Percentiles rank a stretch among this genome's conserved stretches.
phyloP scores from a whole-genome alignment of 179 eudicot species.

The Drosera spatulata region DNA sequence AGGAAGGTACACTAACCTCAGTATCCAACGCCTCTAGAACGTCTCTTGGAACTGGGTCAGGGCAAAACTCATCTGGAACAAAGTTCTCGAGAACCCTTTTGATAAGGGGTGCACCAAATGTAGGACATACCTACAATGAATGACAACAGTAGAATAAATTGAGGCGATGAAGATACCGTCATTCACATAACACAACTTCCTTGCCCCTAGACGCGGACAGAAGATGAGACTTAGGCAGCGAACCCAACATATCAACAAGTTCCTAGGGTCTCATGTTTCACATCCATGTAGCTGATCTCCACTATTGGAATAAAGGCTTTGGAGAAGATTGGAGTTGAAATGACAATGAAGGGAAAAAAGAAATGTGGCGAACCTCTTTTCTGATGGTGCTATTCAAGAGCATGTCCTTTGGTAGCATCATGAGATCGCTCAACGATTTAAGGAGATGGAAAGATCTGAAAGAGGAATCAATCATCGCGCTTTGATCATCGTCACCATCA shows the following conservation, averaged over 20 bases:
- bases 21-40: constrained; percentile 53
- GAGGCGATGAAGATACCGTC: background rate
- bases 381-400: constrained; percentile 53
- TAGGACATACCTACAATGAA: constrained; percentile 65
- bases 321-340: no score
- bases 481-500: constrained; percentile 7
- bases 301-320: no score
- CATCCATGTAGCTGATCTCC: no score
- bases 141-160: background rate
- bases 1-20: constrained; percentile 32
- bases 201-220: no score
- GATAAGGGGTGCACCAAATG: constrained; percentile 48
- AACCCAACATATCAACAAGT: no score
- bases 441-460: constrained; percentile 73
- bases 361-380: constrained; percentile 38
- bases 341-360: no score
- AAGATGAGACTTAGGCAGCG: no score
- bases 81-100: constrained; percentile 56
- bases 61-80: constrained; percentile 88
- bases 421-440: constrained; percentile 84
- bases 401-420: constrained; percentile 98
- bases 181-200: background rate
- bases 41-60: constrained; percentile 55
- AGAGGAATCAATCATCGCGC: constrained; percentile 23
- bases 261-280: no score